Evolutionary conservation across 768 basidiomycete genomes (phyloP), one percentile per base, ranked within the genome.

Genomic region (Panaeolus papilionaceus): DNA sequence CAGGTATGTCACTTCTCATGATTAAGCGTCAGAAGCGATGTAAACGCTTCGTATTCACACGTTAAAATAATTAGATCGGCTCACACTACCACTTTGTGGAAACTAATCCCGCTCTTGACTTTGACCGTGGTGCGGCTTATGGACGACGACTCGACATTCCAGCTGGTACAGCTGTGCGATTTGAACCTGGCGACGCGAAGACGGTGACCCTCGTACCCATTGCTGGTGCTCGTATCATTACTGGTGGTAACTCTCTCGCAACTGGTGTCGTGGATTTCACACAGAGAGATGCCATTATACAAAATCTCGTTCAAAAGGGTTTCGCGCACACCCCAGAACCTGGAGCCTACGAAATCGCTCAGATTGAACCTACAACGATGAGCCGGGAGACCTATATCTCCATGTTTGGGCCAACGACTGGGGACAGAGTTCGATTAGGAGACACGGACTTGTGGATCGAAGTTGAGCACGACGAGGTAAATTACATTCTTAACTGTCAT

Each of bases 1-100:
- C 96, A 98, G 83, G 94, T 92, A 67, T 12, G 71, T 47, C 10
- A 14, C 66, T 18, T 16, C 64, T 16, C 63, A 38, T 67, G n/a
- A 68, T 64, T 28, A 51, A 67, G 67, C 69, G 58, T 69, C 62
- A 49, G 33, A 7, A 37, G 37, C 49, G 42, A 47, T 38, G 16
- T 67, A 38, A 49, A 18, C 8, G n/a, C 12, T 23, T 49, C 7
- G 5, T 23, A 23, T 49, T 49, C 47, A 20, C 47, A 49, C 23
- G 7, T 49, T 12, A 49, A 20, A 20, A 20, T 49, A 12, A 23
- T 18, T 67, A 96, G 92, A 86, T 98, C 66, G 96, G 97, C 2
- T 97, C 95, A 0, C 96, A 98, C 75, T 99, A 96, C 78, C 94
- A 92, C 68, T 98, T 99, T 78, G 84, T 92, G 69, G 97, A 98